Percentiles rank a stretch among this genome's conserved stretches.
Evolutionary conservation across 495 filamentous ascomycete species (phyloP).

Genomic region (Hypoxylon fuscum): DNA sequence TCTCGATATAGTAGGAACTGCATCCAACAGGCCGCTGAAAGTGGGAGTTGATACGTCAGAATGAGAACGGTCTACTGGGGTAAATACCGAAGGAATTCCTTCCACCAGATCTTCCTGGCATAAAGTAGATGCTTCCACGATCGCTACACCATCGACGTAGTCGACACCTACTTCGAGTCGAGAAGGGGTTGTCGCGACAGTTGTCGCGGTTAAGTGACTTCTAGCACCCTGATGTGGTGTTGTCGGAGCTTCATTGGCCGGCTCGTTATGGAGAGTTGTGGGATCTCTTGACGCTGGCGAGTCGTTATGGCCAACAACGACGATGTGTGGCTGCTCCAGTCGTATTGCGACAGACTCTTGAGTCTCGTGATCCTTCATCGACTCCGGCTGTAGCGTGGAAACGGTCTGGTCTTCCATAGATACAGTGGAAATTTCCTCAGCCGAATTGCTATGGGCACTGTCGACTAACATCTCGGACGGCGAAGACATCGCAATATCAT

Average conservation of each 20-base stretch:
- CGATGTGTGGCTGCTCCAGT: too few species aligned
- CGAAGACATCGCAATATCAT: neutral
- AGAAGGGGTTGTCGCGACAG: neutral
- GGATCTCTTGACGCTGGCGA: too few species aligned
- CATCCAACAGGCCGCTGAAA: neutral
- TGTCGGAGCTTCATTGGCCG: neutral
- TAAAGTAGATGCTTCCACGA: constrained; percentile 3
- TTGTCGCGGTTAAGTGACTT: neutral
- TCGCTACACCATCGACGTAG: neutral
- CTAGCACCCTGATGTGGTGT: neutral
- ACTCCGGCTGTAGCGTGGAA: too few species aligned
- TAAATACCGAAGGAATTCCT: neutral
- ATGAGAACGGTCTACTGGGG: neutral
- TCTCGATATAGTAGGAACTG: too few species aligned
- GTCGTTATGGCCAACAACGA: too few species aligned
- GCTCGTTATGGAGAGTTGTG: neutral
- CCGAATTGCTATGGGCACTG: neutral
- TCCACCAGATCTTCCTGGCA: neutral
- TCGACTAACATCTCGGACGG: too few species aligned
- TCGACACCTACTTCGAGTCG: neutral
- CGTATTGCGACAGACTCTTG: too few species aligned
- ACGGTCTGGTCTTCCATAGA: too few species aligned
- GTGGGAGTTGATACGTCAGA: neutral
- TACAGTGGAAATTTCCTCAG: neutral
- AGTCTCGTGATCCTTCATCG: too few species aligned